Evolutionary conservation across 768 basidiomycete species (phyloP), one percentile per base, ranked within the genome.

Genomic region (Scleroderma citrinum): DNA sequence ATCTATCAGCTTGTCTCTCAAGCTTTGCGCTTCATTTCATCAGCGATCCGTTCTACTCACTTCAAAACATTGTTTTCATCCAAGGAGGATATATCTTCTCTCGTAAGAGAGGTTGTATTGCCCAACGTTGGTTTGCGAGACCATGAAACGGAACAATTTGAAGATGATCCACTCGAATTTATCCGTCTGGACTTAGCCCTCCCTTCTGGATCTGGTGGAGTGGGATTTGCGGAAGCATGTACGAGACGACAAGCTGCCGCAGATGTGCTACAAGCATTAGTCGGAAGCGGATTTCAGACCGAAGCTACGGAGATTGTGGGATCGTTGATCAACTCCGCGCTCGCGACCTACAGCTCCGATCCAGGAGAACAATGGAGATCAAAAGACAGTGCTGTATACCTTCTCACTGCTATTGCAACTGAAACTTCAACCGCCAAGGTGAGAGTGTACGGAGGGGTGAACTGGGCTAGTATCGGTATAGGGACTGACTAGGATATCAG

Each of bases 81-180:
- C 2, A 75, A 75, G n/a, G 84, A 87, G 1, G 92, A 86, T 1
- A 85, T 97, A 48, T 80, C 82, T 12, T 79, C 81, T 3, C 82
- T 99, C 48, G 81, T 92, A 5, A 83, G 92, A 65, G 87, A 89
- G 46, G 91, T 98, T 49, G 86, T 97, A 21, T 76, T 98, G 23
- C 93, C 95, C n/a, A 97, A 96, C 59, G 89, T 96, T 50, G 73
- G 80, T 13, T 74, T 98, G 13, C 80, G 93, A 52, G 85, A 87
- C 34, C 87, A 92, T 56, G 94, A 97, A 48, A 77, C 90, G 44
- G 96, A 99, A 59, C 85, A 92, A 65, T 98, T 99, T 59, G 93
- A 96, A 67, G 96, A 98, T 52, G 94, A 96, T 56, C 94, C 96
- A 0, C 78, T 95, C 34, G 95, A 98, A 62, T 98, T 87, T 63